These are phyloP conservation scores for Ophiocordyceps camponoti-leonardi DNA, from an alignment of 2,329 filamentous ascomycete species.

Conservation along the genomic window DNA sequence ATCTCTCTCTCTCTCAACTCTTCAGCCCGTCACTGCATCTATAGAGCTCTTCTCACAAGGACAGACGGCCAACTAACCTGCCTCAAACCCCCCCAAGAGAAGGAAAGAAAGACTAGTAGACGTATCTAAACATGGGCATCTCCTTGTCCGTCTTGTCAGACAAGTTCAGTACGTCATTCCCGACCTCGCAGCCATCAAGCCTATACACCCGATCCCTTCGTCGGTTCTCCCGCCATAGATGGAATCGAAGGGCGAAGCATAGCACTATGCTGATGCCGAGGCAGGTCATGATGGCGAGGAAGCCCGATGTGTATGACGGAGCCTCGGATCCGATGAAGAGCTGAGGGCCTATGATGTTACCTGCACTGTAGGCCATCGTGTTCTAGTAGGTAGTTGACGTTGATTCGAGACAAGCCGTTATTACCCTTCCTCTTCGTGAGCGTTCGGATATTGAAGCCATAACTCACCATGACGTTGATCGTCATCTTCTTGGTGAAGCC, in stretches of 20 bases:
- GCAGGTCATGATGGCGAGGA: constrained; percentile 43
- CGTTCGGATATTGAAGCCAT: too few relatives aligned
- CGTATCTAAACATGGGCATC: constrained; percentile 36
- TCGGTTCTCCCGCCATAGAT: constrained; percentile 32
- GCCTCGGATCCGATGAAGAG: constrained; percentile 39
- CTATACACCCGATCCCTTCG: constrained; percentile 23
- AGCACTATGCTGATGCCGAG: constrained; percentile 30
- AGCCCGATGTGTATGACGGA: constrained; percentile 43
- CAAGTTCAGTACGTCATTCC: constrained; percentile 2
- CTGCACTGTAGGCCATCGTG: constrained; percentile 41
- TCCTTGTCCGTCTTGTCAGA: constrained; percentile 37
- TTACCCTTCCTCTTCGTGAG: too few relatives aligned
- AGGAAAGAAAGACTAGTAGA: constrained; percentile 11
- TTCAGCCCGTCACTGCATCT: too few relatives aligned
- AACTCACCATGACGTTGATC: constrained; percentile 31
- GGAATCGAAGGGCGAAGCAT: constrained; percentile 26
- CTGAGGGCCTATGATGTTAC: constrained; percentile 44
- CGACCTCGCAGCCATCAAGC: not conserved
- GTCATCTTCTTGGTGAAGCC: constrained; percentile 47
- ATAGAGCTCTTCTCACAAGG: too few relatives aligned
- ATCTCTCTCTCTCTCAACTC: too few relatives aligned
- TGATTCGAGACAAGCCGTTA: too few relatives aligned
- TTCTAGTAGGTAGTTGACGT: too few relatives aligned
- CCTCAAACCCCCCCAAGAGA: too few relatives aligned
- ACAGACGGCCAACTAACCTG: too few relatives aligned